These are phyloP conservation scores for Pyropia haitanensis DNA, from an alignment of 23 red algal species.

Conservation along the genomic window DNA sequence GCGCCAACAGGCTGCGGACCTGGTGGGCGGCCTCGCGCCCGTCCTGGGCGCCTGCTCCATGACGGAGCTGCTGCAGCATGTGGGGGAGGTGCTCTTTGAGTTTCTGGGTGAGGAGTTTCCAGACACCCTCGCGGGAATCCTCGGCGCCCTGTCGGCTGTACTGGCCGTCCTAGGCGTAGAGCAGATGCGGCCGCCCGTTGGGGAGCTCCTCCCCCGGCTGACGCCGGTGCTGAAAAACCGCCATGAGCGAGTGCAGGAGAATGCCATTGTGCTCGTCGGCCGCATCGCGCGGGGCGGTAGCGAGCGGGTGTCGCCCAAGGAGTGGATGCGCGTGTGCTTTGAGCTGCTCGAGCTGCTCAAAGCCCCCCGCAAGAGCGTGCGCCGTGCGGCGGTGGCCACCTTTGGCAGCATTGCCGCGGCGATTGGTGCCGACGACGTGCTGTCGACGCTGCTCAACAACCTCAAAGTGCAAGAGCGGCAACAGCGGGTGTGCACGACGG, in stretches of 20 bases:
- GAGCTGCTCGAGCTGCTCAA: conserved; percentile 88
- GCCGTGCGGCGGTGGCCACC: conserved; percentile 70
- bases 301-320: conserved; percentile 49
- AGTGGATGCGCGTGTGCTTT: conserved; percentile 94
- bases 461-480: conserved; percentile 88
- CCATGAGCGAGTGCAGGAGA: conserved; percentile 93
- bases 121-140: conserved; percentile 75
- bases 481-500: conserved; percentile 87
- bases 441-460: conserved; percentile 67
- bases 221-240: conserved; percentile 86
- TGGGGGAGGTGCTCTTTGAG: conserved; percentile 81
- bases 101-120: conserved; percentile 92
- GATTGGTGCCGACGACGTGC: conserved; percentile 67
- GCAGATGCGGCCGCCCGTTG: conserved; percentile 55
- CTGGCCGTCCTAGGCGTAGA: conserved; percentile 60
- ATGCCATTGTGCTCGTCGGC: conserved; percentile 79
- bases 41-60: conserved; percentile 52
- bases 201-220: conserved; percentile 79
- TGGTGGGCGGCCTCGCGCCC: conserved; percentile 45
- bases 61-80: conserved; percentile 60
- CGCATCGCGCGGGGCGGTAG: conserved; percentile 71
- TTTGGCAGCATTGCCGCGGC: conserved; percentile 88
- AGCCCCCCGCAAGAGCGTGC: conserved; percentile 73
- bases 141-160: conserved; percentile 70
- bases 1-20: conserved; percentile 81